These are phyloP conservation scores for Aspergillus versicolor DNA, from an alignment of 2,329 filamentous ascomycete genomes.

Conservation along the genomic window DNA sequence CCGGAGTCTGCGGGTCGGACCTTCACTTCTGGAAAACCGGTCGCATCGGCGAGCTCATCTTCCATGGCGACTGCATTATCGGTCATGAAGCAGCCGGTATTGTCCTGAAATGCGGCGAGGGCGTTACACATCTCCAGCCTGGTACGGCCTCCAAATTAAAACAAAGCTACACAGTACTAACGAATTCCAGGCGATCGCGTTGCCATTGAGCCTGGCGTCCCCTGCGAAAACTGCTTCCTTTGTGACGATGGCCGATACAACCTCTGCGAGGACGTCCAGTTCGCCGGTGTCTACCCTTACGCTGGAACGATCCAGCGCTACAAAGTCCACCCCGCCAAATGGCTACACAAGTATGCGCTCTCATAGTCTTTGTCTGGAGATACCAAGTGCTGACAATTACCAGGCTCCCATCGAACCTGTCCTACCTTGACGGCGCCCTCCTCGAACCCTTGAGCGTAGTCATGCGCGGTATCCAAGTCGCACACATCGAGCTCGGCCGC, in stretches of 20 bases:
- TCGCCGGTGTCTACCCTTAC: slow-evolving; percentile 62
- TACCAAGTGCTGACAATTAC: background rate
- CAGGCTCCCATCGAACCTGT: slow-evolving; percentile 55
- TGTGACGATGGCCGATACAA: slow-evolving; percentile 63
- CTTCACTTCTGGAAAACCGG: slow-evolving; percentile 69
- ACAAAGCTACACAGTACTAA: background rate
- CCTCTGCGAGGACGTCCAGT: slow-evolving; percentile 62
- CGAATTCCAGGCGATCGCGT: slow-evolving; percentile 57
- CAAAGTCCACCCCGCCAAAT: slow-evolving; percentile 62
- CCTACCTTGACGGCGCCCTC: slow-evolving; percentile 60
- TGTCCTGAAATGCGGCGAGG: slow-evolving; percentile 58
- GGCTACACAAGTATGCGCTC: slow-evolving; percentile 47
- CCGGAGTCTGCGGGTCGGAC: slow-evolving; percentile 67
- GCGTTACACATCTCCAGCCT: slow-evolving; percentile 52
- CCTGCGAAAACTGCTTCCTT: slow-evolving; percentile 61
- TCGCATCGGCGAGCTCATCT: slow-evolving; percentile 61
- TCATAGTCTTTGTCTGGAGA: too few species aligned
- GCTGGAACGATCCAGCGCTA: slow-evolving; percentile 61
- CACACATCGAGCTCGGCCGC: slow-evolving; percentile 55
- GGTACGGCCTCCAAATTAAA: slow-evolving; percentile 23
- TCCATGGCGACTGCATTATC: slow-evolving; percentile 64
- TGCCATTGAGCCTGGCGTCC: slow-evolving; percentile 65
- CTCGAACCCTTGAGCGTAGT: slow-evolving; percentile 65
- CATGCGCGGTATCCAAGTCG: slow-evolving; percentile 58
- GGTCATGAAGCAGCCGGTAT: slow-evolving; percentile 65